Evolutionary conservation across 1,284 basidiomycete genomes (phyloP).

Genomic region (Apiotrichum veenhuisii): DNA sequence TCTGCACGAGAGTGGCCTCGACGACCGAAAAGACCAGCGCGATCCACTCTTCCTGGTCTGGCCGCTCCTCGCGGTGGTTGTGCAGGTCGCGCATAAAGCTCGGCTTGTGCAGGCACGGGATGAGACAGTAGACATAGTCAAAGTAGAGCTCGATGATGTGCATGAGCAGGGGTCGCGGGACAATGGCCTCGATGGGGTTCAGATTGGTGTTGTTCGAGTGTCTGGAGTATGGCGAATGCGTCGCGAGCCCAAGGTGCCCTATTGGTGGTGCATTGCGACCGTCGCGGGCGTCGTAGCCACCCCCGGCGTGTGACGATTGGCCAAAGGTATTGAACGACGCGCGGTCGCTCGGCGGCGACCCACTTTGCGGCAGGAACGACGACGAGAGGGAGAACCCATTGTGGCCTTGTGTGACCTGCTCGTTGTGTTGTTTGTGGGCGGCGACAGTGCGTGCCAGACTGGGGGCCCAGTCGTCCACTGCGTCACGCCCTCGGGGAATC

Average conservation of each 20-base stretch:
- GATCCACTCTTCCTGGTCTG: slow-evolving; percentile 64
- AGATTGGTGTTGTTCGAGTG: neutral
- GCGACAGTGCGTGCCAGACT: slow-evolving; percentile 6
- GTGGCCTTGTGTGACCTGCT: neutral
- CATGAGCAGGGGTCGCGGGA: slow-evolving; percentile 35
- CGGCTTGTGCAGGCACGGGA: slow-evolving; percentile 58
- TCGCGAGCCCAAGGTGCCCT: neutral
- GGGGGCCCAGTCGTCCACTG: slow-evolving; percentile 18
- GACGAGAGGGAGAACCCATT: slow-evolving; percentile 1
- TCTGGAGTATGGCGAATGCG: slow-evolving; percentile 1
- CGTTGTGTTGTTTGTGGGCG: slow-evolving; percentile 3
- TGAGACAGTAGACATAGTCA: slow-evolving; percentile 79
- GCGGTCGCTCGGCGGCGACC: slow-evolving; percentile 1
- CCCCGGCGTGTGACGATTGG: neutral
- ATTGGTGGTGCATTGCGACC: neutral
- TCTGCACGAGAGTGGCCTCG: slow-evolving; percentile 67
- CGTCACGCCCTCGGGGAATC: slow-evolving; percentile 3
- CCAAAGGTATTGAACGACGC: neutral
- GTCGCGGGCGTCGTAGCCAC: neutral
- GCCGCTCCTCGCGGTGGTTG: slow-evolving; percentile 70
- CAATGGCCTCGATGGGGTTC: slow-evolving; percentile 41
- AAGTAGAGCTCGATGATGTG: slow-evolving; percentile 75
- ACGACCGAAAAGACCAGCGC: slow-evolving; percentile 79
- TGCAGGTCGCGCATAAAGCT: slow-evolving; percentile 81
- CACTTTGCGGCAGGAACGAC: neutral